phyloP scores from a whole-genome alignment of 2,329 filamentous ascomycete genomes.

The Aspergillus fischeri region DNA sequence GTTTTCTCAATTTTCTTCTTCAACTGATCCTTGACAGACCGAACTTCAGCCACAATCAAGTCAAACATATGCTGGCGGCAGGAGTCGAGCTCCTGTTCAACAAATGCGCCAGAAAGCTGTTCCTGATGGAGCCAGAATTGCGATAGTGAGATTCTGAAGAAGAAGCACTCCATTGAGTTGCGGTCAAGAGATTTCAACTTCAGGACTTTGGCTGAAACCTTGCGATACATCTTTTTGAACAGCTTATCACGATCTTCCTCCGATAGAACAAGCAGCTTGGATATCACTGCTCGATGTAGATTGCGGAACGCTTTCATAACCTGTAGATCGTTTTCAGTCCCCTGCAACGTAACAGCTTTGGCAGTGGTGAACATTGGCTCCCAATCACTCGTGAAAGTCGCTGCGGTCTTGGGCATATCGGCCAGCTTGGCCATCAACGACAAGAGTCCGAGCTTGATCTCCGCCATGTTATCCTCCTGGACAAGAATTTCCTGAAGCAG shows the following conservation, averaged over 20 bases:
- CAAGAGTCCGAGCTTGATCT: conserved; percentile 29
- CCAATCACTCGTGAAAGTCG: conserved; percentile 32
- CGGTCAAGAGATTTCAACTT: conserved; percentile 30
- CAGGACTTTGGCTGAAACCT: conserved; percentile 25
- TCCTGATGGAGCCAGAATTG: conserved; percentile 31
- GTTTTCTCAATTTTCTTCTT: conserved; percentile 31
- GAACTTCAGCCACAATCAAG: conserved; percentile 31
- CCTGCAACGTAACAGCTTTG: conserved; percentile 29
- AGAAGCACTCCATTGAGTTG: conserved; percentile 34
- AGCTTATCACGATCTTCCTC: conserved; percentile 31
- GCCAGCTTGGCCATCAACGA: conserved; percentile 39
- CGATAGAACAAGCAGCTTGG: conserved; percentile 31
- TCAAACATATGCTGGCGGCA: conserved; percentile 34
- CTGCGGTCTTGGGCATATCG: conserved; percentile 37
- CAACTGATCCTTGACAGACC: conserved; percentile 31
- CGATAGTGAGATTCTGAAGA: conserved; percentile 32
- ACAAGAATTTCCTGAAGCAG: conserved; percentile 30
- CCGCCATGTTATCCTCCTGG: conserved; percentile 22
- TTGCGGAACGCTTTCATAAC: conserved; percentile 36
- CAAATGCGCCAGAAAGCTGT: conserved; percentile 26
- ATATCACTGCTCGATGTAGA: conserved; percentile 31
- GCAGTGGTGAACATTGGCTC: conserved; percentile 35
- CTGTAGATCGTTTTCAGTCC: conserved; percentile 29
- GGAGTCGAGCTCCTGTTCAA: conserved; percentile 26
- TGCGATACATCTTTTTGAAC: conserved; percentile 33